Base-by-base conservation (phyloP, 2,329 filamentous ascomycete species). In the Rutstroemia sp. region DNA sequence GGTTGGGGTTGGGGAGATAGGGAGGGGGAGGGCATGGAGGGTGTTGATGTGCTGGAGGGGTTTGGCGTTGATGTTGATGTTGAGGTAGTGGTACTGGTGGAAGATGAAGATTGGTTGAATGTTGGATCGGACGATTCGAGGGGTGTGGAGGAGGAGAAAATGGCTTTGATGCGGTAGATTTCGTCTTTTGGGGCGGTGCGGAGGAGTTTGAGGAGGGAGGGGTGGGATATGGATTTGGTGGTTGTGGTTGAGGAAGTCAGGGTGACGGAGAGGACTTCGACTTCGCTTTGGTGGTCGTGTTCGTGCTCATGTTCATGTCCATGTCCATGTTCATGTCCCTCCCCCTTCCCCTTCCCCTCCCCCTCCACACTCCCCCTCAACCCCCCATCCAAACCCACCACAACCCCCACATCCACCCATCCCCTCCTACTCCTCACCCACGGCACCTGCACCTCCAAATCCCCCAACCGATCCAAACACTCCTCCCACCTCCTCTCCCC, bases 151-250 rank as follows among this genome's bases (percentile, higher is more conserved):
- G 79, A 74, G 1, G 77, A 76, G 12, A 82, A 65, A 9, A 83
- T 73, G 10, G 82, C 89, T 72, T 99, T 99, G 70, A 99, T 97
- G 56, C 94, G 84, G 73, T 97, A 99, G 9, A 95, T 83, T 68
- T 97, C 92, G 62, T 99, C 94, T 69, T 95, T 96, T 0, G 91
- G 88, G 0, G 92, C 88, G 0, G 82, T 73, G 48, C 78, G 76
- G 34, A 97, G 78, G 2, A 97, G 75, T 9, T 55, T 55, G 14
- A n/a, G 39, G 52, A 55, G 52, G 1, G 52, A 2, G 19, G 46
- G 14, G 37, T 49, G 34, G 25, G 52, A 50, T 16, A 55, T 16
- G 23, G 45, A 7, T 34, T 45, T 49, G 5, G 34, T 47, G 8
- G 46, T 17, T 10, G 38, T 39, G 3, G 45, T 19, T 12, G 51